Evolutionary conservation across 805 yeast species (phyloP), one percentile per base, ranked within the genome.

Genomic region (Myxozyma mucilagina): DNA sequence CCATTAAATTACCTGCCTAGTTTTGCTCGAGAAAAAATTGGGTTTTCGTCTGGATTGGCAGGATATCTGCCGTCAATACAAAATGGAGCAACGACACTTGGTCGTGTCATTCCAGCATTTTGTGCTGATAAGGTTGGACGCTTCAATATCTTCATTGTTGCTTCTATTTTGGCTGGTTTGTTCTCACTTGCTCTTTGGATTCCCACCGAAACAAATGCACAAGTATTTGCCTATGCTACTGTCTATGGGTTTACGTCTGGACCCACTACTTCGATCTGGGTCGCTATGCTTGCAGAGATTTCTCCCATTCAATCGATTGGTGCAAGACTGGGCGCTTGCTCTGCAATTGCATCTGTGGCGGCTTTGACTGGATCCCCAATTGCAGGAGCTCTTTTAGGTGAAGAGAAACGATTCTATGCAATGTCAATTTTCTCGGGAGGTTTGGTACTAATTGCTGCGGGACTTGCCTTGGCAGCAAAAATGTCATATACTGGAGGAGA

Each of bases 101-200:
- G 83, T 2, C 72, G 84, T 49, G 74, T 76, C 51, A 63, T 78
- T 14, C 78, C 82, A 5, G 84, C 82, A 0, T 70, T 75, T 52
- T 47, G 78, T 10, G 77, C 83, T 0, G 84, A 81, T 67, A 71
- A 65, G 44, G 67, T 78, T 24, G 87, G 88, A 3, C 74, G 83
- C 18, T 82, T 82, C 68, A 85, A 85, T 68, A 76, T 83, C 42
- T 79, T 82, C 70, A 75, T 79, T 3, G 61, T 77, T 1, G 72
- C 76, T 31, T 68, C 76, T 16, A 32, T 70, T 1, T 44, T 73
- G 53, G 73, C 81, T 10, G 75, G 80, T 0, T 16, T 86, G 0
- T 70, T 83, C 11, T 76, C 83, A 1, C 74, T 87, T 51, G 77
- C 79, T 0, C 68, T 87, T n/a, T 87, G 91, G 91, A 72, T 85